Evolutionary conservation across 164 flowering plant species (phyloP).

Genomic region (Tetracentron sinense): DNA sequence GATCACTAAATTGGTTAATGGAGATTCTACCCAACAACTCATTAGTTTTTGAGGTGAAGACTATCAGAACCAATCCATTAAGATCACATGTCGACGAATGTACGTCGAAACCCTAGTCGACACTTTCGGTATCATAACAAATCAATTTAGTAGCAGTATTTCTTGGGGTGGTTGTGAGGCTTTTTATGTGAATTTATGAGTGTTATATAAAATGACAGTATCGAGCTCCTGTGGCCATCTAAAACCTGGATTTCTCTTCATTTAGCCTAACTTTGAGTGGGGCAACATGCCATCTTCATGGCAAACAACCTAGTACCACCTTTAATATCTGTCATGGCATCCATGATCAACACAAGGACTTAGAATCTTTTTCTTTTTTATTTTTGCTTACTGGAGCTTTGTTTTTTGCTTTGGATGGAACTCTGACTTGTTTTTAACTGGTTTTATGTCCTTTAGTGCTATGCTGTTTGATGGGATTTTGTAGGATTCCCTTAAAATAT

Average conservation of each 20-base stretch:
- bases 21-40: no score
- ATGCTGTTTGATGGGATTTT: background rate
- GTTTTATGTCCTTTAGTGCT: background rate
- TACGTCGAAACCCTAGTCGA: no score
- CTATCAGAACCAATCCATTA: no score
- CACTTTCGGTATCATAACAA: no score
- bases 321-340: background rate
- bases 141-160: no score
- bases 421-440: background rate
- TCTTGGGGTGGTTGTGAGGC: no score
- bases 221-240: slow-evolving; percentile 1
- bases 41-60: no score
- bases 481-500: no score
- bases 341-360: background rate
- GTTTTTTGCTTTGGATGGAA: background rate
- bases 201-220: no score
- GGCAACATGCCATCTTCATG: slow-evolving; percentile 1
- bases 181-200: no score
- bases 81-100: no score
- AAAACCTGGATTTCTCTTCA: background rate
- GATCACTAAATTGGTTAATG: no score
- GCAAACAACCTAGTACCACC: slow-evolving; percentile 9
- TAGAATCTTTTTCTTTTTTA: background rate
- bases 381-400: background rate
- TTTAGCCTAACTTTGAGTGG: slow-evolving; percentile 3